Base-by-base conservation (phyloP, 2,329 filamentous ascomycete species). In the Claviceps monticola region DNA sequence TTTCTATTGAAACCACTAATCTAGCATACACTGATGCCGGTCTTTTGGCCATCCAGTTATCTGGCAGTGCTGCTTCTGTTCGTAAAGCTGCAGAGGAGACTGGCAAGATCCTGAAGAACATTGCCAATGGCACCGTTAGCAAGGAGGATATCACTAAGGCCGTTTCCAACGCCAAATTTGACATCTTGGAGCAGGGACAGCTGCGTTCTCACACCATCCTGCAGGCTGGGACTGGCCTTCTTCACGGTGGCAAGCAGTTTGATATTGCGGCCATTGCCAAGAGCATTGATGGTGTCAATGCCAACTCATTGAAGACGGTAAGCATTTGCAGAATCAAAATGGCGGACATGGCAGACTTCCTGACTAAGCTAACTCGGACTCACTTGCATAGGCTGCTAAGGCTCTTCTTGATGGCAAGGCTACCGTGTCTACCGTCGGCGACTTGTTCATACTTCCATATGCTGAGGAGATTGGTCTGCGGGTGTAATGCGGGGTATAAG, bases 381-480 rank as follows among this genome's bases (percentile, higher is more conserved):
- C 38, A 48, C 8, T 39, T 49, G 48, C 64, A 97, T 64, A 97
- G 90, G 82, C 85, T 64, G 90, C 90, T 64, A 94, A 95, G 78
- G 75, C 83, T 65, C 78, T 96, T 61, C 75, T 97, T 58, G 85
- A 90, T 59, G 82, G 82, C 70, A 97, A 90, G 79, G 90, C 91
- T 49, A 84, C 88, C 51, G 86, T 96, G 57, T 85, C 88, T 56
- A 78, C 88, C 54, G 89, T 97, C 56, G 93, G 93, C 69, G 93
- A 98, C 68, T 79, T 98, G 62, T 85, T 88, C 70, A 79, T 84
- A 63, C 82, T 98, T 66, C 93, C 93, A 53, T 98, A 84, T 67
- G 93, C 89, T 59, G 87, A 90, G 72, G 93, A 98, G 67, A 77
- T 98, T 68, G 94, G 91, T 62, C 80, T 98, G 66, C 88, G 84